phyloP scores from a whole-genome alignment of 202 grass and related monocot species.

The Panicum virgatum region DNA sequence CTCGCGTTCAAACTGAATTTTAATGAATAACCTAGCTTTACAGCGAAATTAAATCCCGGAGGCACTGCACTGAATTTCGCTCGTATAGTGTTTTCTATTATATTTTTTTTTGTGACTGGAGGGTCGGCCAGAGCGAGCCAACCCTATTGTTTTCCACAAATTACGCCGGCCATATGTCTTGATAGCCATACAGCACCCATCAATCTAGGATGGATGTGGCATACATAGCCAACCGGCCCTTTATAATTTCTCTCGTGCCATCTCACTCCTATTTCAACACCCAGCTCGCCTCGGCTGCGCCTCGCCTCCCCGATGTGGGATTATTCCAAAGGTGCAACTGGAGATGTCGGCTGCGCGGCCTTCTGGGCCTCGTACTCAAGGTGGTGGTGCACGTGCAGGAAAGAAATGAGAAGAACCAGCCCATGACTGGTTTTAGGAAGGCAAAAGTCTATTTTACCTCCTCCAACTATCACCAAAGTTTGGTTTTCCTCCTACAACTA shows the following conservation, averaged over 20 bases:
- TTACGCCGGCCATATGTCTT: slow-evolving; percentile 99
- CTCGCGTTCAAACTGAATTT: background rate
- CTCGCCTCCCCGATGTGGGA: slow-evolving; percentile 41
- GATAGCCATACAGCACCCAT: slow-evolving; percentile 98
- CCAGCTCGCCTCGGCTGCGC: no score
- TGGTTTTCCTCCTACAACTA: no score
- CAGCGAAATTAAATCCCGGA: no score
- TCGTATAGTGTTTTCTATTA: background rate
- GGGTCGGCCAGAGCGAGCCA: slow-evolving; percentile 82
- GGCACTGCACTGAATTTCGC: rapidly evolving
- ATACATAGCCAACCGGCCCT: slow-evolving; percentile 93
- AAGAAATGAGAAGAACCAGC: background rate
- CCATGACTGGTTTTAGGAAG: background rate
- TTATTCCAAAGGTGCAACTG: background rate
- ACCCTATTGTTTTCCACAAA: slow-evolving; percentile 69
- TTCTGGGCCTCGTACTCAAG: background rate
- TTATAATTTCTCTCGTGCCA: rapidly evolving
- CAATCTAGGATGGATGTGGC: slow-evolving; percentile 67
- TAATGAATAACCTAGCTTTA: no score
- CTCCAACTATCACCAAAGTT: no score
- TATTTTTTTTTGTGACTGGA: background rate
- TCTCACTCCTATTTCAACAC: background rate
- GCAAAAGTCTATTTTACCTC: no score
- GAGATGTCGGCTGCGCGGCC: no score
- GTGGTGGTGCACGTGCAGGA: no score